phyloP scores from a whole-genome alignment of 176 grass and related monocot genomes.

The Oryza australiensis region DNA sequence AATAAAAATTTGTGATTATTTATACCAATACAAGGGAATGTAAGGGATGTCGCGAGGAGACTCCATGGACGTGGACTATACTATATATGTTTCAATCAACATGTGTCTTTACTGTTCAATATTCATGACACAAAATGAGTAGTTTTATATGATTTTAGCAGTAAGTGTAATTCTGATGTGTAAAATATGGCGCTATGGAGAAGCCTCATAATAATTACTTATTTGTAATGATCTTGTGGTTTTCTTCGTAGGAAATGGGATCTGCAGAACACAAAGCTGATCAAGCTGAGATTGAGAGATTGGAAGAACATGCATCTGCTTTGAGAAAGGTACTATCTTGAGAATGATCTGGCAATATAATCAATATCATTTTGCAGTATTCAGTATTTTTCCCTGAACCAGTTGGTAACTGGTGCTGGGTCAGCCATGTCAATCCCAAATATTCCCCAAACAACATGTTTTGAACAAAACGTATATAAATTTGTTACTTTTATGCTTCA shows the following conservation, averaged over 20 bases:
- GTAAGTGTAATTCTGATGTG: background rate
- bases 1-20: background rate
- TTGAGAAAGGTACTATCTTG: constrained; percentile 73
- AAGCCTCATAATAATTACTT: background rate
- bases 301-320: constrained; percentile 77
- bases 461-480: background rate
- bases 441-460: background rate
- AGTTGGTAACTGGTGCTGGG: background rate
- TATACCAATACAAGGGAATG: too few relatives aligned
- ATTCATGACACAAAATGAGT: background rate
- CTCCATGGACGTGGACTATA: background rate
- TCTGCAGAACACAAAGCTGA: constrained; percentile 50
- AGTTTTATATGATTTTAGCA: background rate
- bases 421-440: background rate
- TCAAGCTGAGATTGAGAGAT: constrained; percentile 65
- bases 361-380: constrained; percentile 1
- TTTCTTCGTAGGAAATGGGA: constrained; percentile 53
- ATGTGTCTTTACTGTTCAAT: background rate
- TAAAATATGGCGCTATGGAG: background rate
- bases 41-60: too few relatives aligned
- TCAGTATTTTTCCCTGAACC: constrained; percentile 4
- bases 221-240: background rate
- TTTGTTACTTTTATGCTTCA: background rate
- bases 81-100: background rate
- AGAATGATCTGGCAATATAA: constrained; percentile 17